These are phyloP conservation scores for Drechslerella dactyloides DNA, from an alignment of 2,329 filamentous ascomycete species.

Conservation along the genomic window DNA sequence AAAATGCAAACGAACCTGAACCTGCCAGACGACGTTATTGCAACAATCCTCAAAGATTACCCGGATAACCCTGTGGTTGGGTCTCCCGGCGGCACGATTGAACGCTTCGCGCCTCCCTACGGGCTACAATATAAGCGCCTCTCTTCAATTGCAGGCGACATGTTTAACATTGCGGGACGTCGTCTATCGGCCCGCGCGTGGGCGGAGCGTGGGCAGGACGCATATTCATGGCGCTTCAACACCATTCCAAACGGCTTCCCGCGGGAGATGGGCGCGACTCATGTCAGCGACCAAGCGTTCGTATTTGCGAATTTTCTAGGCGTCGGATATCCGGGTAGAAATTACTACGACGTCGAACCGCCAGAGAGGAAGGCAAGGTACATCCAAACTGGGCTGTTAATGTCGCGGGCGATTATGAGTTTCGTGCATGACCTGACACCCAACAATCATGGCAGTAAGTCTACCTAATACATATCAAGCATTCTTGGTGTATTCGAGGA, in stretches of 20 bases:
- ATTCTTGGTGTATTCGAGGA: neutral
- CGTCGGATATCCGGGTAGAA: slow-evolving; percentile 42
- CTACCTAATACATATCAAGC: neutral
- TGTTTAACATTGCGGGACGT: slow-evolving; percentile 65
- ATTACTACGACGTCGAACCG: slow-evolving; percentile 38
- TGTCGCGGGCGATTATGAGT: slow-evolving; percentile 39
- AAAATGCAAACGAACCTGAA: neutral
- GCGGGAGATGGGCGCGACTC: slow-evolving; percentile 61
- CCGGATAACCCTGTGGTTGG: slow-evolving; percentile 35
- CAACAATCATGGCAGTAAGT: slow-evolving; percentile 43
- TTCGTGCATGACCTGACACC: slow-evolving; percentile 43
- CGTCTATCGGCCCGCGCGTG: slow-evolving; percentile 65
- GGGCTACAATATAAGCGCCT: slow-evolving; percentile 65
- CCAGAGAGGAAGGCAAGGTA: slow-evolving; percentile 28
- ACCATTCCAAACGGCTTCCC: slow-evolving; percentile 62
- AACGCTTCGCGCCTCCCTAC: slow-evolving; percentile 37
- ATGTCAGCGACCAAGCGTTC: slow-evolving; percentile 62
- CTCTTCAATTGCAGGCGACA: slow-evolving; percentile 65
- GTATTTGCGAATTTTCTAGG: slow-evolving; percentile 57
- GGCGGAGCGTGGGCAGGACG: slow-evolving; percentile 61
- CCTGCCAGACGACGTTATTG: slow-evolving; percentile 15
- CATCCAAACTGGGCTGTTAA: slow-evolving; percentile 38
- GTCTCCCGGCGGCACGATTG: slow-evolving; percentile 20
- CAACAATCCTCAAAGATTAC: slow-evolving; percentile 18
- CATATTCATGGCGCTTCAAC: slow-evolving; percentile 71